These are phyloP conservation scores for Jimgerdemannia flammicorona DNA, from an alignment of 192 early-diverging fungal genomes.

Conservation along the genomic window DNA sequence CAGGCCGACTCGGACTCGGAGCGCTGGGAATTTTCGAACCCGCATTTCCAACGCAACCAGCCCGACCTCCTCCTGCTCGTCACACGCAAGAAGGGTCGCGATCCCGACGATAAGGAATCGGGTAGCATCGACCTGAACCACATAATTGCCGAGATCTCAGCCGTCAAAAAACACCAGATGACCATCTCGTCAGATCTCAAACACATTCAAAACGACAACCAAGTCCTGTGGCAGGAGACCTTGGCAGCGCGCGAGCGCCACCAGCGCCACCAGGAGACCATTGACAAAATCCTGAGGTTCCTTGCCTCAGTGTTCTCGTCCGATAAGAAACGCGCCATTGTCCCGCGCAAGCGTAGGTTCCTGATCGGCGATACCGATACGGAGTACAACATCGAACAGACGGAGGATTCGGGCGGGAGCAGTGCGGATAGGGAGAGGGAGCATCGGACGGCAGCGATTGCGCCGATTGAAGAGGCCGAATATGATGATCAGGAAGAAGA, in stretches of 20 bases:
- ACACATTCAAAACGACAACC: constrained; percentile 84
- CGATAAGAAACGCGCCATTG: constrained; percentile 43
- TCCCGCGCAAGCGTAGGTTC: constrained; percentile 32
- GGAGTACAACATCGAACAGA: no score
- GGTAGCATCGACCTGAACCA: constrained; percentile 42
- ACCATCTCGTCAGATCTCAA: constrained; percentile 85
- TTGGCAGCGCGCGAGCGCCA: constrained; percentile 70
- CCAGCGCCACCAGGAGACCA: constrained; percentile 84
- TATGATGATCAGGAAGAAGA: no score
- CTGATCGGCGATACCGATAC: constrained; percentile 15
- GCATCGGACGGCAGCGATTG: no score
- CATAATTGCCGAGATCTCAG: constrained; percentile 74
- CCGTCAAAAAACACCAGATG: constrained; percentile 87
- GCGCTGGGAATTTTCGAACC: constrained; percentile 90
- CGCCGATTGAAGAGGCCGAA: no score
- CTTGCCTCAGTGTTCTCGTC: constrained; percentile 80
- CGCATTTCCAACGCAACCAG: constrained; percentile 83
- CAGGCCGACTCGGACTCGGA: constrained; percentile 72
- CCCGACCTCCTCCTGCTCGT: constrained; percentile 89
- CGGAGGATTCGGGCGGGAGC: no score
- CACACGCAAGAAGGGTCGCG: constrained; percentile 70
- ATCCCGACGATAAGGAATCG: constrained; percentile 35
- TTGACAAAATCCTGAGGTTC: constrained; percentile 92
- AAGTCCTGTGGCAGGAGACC: constrained; percentile 85
- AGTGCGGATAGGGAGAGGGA: no score